Conservation (phyloP, 1,284 basidiomycete species). For the Microbotryum scabiosae region DNA sequence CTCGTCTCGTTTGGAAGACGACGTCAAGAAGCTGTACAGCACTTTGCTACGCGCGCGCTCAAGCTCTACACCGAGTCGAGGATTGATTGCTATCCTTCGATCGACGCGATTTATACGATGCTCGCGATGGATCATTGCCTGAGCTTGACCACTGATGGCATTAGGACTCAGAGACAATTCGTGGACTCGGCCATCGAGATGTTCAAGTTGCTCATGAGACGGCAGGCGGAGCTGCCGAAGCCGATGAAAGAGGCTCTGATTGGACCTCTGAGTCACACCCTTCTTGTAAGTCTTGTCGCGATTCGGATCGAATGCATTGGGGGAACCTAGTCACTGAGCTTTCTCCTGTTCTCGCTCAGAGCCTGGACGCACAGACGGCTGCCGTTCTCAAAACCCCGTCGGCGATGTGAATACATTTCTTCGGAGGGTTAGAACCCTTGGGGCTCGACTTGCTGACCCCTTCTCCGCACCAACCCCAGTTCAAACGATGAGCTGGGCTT, state of each 20-base stretch:
- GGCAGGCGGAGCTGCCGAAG: background rate
- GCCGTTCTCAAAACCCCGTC: background rate
- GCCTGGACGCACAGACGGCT: slow-evolving; percentile 13
- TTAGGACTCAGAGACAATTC: background rate
- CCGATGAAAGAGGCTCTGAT: background rate
- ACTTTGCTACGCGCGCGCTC: slow-evolving; percentile 5
- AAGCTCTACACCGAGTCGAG: slow-evolving; percentile 11
- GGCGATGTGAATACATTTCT: background rate
- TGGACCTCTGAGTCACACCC: slow-evolving; percentile 5
- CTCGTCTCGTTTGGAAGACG: background rate
- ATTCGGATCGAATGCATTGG: background rate
- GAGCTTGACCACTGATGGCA: slow-evolving; percentile 2
- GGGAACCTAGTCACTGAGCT: background rate
- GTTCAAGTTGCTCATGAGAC: slow-evolving; percentile 6
- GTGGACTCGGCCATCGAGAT: background rate
- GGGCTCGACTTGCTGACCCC: background rate
- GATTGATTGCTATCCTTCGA: slow-evolving; percentile 7
- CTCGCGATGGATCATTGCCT: slow-evolving; percentile 10
- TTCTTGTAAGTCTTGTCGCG: slow-evolving; percentile 6
- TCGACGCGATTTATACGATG: slow-evolving; percentile 11
- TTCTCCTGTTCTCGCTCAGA: background rate
- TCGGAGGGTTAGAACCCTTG: background rate
- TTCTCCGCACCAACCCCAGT: background rate
- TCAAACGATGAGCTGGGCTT: slow-evolving; percentile 2
- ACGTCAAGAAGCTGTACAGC: slow-evolving; percentile 2